These are phyloP conservation scores for Macrophomina phaseolina DNA, from an alignment of 2,329 filamentous ascomycete genomes.

Conservation along the genomic window DNA sequence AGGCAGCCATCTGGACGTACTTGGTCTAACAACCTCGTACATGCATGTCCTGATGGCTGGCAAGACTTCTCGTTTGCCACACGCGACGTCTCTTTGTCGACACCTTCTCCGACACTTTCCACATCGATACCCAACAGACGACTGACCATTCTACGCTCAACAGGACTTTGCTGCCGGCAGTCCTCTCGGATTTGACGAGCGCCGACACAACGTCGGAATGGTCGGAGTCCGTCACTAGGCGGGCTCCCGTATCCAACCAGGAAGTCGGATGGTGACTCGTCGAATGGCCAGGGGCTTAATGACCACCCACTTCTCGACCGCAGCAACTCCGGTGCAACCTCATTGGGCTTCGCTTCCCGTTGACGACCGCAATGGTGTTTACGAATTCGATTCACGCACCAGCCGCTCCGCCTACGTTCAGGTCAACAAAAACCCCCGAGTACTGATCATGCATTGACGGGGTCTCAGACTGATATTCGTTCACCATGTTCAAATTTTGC, in stretches of 20 bases:
- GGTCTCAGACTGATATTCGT: slow-evolving; percentile 22
- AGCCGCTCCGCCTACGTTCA: neutral
- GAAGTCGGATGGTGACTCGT: neutral
- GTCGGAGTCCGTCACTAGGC: slow-evolving; percentile 26
- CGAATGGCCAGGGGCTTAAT: neutral
- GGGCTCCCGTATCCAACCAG: neutral
- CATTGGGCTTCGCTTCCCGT: neutral
- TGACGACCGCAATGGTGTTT: neutral
- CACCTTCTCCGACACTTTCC: slow-evolving; percentile 7
- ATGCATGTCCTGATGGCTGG: too few relatives aligned
- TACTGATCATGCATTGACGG: slow-evolving; percentile 24
- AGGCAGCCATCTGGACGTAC: too few relatives aligned
- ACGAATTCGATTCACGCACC: slow-evolving; percentile 2
- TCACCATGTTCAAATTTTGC: slow-evolving; percentile 26
- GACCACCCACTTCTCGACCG: neutral
- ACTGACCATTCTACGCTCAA: slow-evolving; percentile 20
- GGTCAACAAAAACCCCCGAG: slow-evolving; percentile 13
- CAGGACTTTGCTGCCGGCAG: slow-evolving; percentile 29
- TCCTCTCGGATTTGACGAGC: slow-evolving; percentile 28
- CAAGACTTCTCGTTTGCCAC: neutral
- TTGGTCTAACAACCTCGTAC: too few relatives aligned
- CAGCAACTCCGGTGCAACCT: neutral
- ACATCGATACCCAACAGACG: neutral
- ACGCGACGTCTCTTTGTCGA: slow-evolving; percentile 12
- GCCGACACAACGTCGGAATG: slow-evolving; percentile 28